phyloP scores from a whole-genome alignment of 2,329 filamentous ascomycete genomes.

The Esteya vermicola region DNA sequence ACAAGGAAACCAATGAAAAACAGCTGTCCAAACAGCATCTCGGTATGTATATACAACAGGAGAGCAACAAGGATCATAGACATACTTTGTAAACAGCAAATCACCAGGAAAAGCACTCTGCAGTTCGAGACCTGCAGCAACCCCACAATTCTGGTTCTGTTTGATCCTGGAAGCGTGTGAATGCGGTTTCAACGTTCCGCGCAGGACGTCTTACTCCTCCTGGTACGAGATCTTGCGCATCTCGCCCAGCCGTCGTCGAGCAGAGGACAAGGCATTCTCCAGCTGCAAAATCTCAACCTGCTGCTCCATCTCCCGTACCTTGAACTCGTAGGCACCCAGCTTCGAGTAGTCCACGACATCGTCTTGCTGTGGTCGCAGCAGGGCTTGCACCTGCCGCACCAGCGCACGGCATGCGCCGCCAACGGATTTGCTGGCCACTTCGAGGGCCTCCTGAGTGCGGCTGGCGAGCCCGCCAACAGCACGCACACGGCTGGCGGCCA shows the following conservation, averaged over 20 bases:
- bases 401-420: constrained; percentile 75
- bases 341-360: constrained; percentile 83
- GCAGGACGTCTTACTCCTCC: constrained; percentile 49
- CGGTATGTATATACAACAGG: no score
- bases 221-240: constrained; percentile 97
- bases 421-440: constrained; percentile 85
- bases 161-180: no score
- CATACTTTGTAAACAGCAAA: no score
- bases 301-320: constrained; percentile 98
- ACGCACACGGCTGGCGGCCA: constrained; percentile 91
- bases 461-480: constrained; percentile 75
- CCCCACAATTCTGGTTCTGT: no score
- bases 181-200: no score
- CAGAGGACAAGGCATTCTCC: constrained; percentile 70
- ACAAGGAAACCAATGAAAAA: no score
- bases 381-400: constrained; percentile 84
- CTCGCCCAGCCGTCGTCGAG: constrained; percentile 75
- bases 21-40: no score
- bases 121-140: no score
- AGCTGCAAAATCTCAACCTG: constrained; percentile 98
- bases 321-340: constrained; percentile 89
- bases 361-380: constrained; percentile 75
- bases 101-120: no score
- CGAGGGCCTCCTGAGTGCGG: constrained; percentile 84
- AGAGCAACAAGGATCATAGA: no score